Base-by-base conservation (phyloP, 225 moss, liverwort and hornwort species). In the Rhytidiadelphus loreus region DNA sequence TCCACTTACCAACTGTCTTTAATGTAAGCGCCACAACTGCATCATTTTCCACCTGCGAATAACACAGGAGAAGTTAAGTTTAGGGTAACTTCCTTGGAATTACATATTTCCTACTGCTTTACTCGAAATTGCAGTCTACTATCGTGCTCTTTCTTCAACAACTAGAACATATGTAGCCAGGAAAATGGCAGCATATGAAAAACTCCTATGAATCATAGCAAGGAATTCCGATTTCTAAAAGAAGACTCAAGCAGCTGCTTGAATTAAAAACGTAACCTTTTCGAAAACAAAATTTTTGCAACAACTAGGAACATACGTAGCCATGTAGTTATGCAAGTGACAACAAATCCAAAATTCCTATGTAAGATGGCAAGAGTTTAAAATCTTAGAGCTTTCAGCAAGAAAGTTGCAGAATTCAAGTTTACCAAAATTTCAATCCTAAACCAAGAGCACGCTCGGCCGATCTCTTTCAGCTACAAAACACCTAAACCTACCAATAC, bases 21-120 rank as follows among this genome's bases (percentile, higher is more conserved):
- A 94, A 91, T 62, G 92, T 93, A 73, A 94, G 91, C 53, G 94
- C 94, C 80, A 94, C 93, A 87, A 94, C 94, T 68, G 94, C 94
- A 87, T 94, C 94, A 77, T 94, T 94, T 88, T 94, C 94, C 87
- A 94, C 94, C 94, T 94, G 92, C 90, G 32, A 46, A 77, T 59
- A 76, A 77, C 81, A 82, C 33, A 73, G 55, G 68, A 75, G 75
- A 90, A 84, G 55, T 76, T 80, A 28, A 87, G 62, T 62, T 66
- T 83, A 75, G 80, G 86, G 37, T 77, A 55, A 33, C 71, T 77
- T 77, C 70, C 57, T 71, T 60, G 35, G 35, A 88, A 77, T 57
- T 65, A 55, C 60, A 58, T 44, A 56, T 71, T 76, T 52, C 48
- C 70, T 69, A 65, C 55, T 69, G 80, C 55, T 75, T 68, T 7